These are phyloP conservation scores for Aspergillus tamarii DNA, from an alignment of 2,329 filamentous ascomycete species.

Conservation along the genomic window DNA sequence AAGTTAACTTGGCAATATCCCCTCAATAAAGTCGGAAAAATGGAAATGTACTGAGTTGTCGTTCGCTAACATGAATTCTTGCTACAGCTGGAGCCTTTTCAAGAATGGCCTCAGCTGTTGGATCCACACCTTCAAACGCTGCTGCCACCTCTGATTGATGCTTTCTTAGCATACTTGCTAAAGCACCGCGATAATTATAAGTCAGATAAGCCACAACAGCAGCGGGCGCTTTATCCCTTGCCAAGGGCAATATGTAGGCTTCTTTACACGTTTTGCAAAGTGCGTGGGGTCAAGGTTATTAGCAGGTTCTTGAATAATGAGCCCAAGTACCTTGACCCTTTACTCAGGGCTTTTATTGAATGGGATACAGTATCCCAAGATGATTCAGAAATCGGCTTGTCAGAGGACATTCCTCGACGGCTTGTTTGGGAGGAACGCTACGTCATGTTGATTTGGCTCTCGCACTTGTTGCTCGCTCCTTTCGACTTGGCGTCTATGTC, in stretches of 20 bases:
- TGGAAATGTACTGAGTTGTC: slow-evolving; percentile 10
- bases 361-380: slow-evolving; percentile 39
- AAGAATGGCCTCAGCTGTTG: slow-evolving; percentile 91
- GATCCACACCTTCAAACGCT: slow-evolving; percentile 79
- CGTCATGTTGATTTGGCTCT: slow-evolving; percentile 83
- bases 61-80: slow-evolving; percentile 5
- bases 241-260: slow-evolving; percentile 75
- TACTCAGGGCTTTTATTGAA: slow-evolving; percentile 75
- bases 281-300: slow-evolving; percentile 90
- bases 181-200: slow-evolving; percentile 47
- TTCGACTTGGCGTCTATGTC: slow-evolving; percentile 92
- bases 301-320: slow-evolving; percentile 90
- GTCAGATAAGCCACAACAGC: slow-evolving; percentile 36
- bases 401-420: slow-evolving; percentile 26
- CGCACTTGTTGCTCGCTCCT: slow-evolving; percentile 78
- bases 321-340: slow-evolving; percentile 77
- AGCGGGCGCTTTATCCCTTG: slow-evolving; percentile 52
- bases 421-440: slow-evolving; percentile 89
- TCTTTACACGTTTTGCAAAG: slow-evolving; percentile 90
- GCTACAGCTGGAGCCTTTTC: slow-evolving; percentile 76
- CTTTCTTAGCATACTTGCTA: slow-evolving; percentile 70
- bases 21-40: neutral
- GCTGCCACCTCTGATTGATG: slow-evolving; percentile 73
- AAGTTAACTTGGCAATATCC: slow-evolving; percentile 36
- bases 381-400: slow-evolving; percentile 16